Conservation (phyloP, 1,284 basidiomycete species). For the Malassezia nana region DNA sequence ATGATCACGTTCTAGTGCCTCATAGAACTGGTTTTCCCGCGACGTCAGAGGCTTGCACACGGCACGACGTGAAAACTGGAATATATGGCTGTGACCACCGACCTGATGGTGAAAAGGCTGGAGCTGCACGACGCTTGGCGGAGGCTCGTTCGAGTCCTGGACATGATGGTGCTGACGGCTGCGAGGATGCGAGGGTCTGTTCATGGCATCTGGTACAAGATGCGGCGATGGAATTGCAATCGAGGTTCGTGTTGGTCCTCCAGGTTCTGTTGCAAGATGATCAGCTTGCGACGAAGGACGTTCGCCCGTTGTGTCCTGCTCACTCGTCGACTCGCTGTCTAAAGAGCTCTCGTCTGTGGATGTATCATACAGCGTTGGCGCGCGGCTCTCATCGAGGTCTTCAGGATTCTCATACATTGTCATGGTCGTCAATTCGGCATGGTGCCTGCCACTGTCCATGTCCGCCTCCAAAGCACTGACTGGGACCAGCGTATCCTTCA, state of each 20-base stretch:
- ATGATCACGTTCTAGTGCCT: constrained; percentile 83
- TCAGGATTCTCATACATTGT: constrained; percentile 13
- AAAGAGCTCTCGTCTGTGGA: not conserved
- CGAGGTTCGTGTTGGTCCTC: not conserved
- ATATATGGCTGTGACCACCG: constrained; percentile 91
- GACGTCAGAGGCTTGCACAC: constrained; percentile 98
- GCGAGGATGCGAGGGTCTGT: constrained; percentile 50
- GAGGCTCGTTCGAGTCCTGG: constrained; percentile 12
- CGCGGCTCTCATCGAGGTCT: not conserved
- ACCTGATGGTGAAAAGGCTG: constrained; percentile 96
- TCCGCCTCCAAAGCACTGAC: no score
- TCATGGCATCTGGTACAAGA: constrained; percentile 5
- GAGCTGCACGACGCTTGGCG: constrained; percentile 61
- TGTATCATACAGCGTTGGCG: not conserved
- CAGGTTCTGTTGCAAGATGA: not conserved
- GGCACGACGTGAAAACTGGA: constrained; percentile 92
- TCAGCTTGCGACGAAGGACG: not conserved
- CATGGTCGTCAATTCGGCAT: not conserved
- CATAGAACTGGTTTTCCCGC: constrained; percentile 94
- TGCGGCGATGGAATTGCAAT: constrained; percentile 14
- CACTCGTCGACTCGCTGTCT: not conserved
- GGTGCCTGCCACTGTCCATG: not conserved
- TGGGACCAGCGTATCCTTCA: no score
- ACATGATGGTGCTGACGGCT: constrained; percentile 15
- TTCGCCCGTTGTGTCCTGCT: constrained; percentile 4